Evolutionary conservation across 2,329 filamentous ascomycete genomes (phyloP).

Genomic region (Aureobasidium sp.): DNA sequence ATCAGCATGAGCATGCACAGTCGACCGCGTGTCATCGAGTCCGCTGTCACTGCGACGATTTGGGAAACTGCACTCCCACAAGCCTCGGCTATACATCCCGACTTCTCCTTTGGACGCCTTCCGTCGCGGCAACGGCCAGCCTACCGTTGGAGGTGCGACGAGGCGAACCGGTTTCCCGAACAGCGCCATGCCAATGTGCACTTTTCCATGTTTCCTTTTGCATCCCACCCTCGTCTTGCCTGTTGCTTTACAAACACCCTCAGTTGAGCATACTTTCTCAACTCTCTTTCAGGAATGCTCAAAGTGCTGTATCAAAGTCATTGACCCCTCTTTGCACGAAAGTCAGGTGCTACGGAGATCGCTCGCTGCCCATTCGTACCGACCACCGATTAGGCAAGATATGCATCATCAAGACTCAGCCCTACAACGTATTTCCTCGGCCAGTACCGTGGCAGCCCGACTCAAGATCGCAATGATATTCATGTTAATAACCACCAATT

Average conservation of each 20-base stretch:
- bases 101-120: background rate
- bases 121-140: background rate
- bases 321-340: too few relatives aligned
- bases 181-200: background rate
- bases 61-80: background rate
- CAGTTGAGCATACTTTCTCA: background rate
- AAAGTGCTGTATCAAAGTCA: background rate
- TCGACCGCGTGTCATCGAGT: background rate
- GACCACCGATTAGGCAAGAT: background rate
- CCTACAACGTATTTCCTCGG: background rate
- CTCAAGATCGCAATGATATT: background rate
- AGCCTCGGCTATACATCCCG: background rate
- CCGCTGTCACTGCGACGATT: background rate
- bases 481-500: background rate
- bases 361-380: background rate
- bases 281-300: background rate
- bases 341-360: background rate
- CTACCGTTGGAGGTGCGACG: background rate
- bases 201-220: background rate
- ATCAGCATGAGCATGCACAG: too few relatives aligned
- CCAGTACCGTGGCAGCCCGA: background rate
- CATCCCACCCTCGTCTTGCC: background rate
- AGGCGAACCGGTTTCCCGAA: background rate
- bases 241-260: background rate
- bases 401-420: background rate